A percentile compares a stretch with the other conserved stretches of the same genome.
phyloP scores from a whole-genome alignment of 2,329 filamentous ascomycete species.

The Aureobasidium pullulans region DNA sequence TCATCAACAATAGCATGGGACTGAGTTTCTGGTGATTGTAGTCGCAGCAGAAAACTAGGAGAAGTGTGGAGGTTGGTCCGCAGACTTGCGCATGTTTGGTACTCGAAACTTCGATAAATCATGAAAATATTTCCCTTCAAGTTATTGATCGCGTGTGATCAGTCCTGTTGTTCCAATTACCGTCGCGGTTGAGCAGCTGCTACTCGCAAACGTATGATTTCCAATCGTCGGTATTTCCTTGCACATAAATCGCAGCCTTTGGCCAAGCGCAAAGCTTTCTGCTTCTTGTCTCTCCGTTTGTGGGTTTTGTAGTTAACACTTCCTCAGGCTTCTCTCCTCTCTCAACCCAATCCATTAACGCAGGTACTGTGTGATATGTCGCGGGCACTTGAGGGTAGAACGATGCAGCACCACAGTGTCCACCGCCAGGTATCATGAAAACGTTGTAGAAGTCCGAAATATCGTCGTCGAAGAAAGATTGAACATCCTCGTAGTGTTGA shows the following conservation, averaged over 20 bases:
- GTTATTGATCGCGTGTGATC: no score
- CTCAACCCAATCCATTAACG: conserved; percentile 32
- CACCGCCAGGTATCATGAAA: conserved; percentile 33
- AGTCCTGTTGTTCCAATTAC: no score
- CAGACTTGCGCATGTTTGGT: no score
- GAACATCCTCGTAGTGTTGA: conserved; percentile 26
- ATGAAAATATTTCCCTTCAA: no score
- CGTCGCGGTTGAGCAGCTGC: neutral
- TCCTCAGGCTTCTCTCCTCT: conserved; percentile 21
- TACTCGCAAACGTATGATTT: conserved; percentile 21
- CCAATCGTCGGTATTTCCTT: conserved; percentile 21
- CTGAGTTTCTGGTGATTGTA: no score
- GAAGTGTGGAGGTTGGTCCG: no score
- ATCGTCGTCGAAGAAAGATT: conserved; percentile 20
- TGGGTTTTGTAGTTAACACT: conserved; percentile 25
- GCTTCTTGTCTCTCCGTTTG: conserved; percentile 25
- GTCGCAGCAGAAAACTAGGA: no score
- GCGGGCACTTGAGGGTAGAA: conserved; percentile 28
- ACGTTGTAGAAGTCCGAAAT: conserved; percentile 29
- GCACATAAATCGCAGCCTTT: conserved; percentile 23
- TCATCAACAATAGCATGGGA: no score
- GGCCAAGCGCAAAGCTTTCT: conserved; percentile 31
- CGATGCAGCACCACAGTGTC: conserved; percentile 31
- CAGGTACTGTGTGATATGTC: conserved; percentile 29
- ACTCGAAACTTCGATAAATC: no score